Evolutionary conservation across 2,329 filamentous ascomycete genomes (phyloP).

Genomic region (Hypomyces perniciosus): DNA sequence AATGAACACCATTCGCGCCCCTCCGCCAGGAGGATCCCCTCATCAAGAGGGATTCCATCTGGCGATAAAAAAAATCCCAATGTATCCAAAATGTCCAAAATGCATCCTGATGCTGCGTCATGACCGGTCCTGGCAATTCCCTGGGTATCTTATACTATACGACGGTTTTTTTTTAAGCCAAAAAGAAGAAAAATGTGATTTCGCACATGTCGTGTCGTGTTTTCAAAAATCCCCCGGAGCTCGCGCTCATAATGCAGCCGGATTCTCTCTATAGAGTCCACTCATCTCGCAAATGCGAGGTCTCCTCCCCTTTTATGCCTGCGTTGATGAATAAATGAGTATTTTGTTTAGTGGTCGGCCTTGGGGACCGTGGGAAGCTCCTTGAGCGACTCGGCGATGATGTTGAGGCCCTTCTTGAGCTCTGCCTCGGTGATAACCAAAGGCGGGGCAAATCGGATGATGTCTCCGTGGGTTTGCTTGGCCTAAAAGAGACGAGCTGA

Average conservation of each 20-base stretch:
- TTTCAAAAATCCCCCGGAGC: slow-evolving; percentile 17
- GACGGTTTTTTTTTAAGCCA: slow-evolving; percentile 6
- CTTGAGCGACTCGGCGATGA: slow-evolving; percentile 74
- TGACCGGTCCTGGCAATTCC: slow-evolving; percentile 14
- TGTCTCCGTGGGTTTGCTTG: slow-evolving; percentile 97
- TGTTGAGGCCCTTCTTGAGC: slow-evolving; percentile 67
- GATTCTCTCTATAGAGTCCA: slow-evolving; percentile 10
- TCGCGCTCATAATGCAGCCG: slow-evolving; percentile 18
- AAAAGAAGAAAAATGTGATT: slow-evolving; percentile 11
- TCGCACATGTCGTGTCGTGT: slow-evolving; percentile 15
- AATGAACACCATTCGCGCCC: too few species aligned
- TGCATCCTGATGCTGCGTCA: slow-evolving; percentile 10
- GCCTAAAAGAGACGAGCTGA: slow-evolving; percentile 49
- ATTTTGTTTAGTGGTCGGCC: slow-evolving; percentile 29
- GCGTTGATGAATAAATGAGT: background rate
- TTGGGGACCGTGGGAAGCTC: slow-evolving; percentile 64
- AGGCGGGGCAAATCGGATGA: slow-evolving; percentile 95
- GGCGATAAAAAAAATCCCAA: background rate
- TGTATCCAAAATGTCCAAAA: background rate
- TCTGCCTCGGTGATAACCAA: slow-evolving; percentile 89
- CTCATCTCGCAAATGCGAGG: background rate
- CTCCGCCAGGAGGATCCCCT: too few species aligned
- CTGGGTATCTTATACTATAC: slow-evolving; percentile 13
- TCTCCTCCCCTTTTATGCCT: background rate
- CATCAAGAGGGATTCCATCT: too few species aligned